A percentile compares a stretch with the other conserved stretches of the same genome.
Conservation (phyloP, 495 filamentous ascomycete genomes). For the Tricharina praecox region DNA sequence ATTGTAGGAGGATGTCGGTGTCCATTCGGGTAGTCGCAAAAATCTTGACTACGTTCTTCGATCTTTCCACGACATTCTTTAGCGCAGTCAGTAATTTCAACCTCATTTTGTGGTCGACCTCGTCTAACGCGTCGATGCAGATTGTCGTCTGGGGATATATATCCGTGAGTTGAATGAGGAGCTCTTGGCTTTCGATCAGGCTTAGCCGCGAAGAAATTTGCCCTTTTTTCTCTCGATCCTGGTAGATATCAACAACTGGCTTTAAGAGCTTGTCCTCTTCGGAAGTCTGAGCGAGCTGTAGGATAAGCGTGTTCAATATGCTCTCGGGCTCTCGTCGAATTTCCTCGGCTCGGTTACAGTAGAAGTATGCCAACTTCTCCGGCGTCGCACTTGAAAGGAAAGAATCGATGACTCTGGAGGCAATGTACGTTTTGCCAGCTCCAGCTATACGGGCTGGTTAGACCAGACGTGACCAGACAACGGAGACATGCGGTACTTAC, state of each 20-base stretch:
- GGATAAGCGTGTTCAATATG: constrained; percentile 8
- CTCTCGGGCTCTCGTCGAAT: constrained; percentile 2
- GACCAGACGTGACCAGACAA: constrained; percentile 1
- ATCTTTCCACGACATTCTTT: constrained; percentile 1
- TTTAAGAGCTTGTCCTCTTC: background rate
- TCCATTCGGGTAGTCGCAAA: constrained; percentile 19
- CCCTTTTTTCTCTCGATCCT: background rate
- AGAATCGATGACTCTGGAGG: constrained; percentile 5
- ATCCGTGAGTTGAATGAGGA: constrained; percentile 6
- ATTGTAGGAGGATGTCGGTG: constrained; percentile 9
- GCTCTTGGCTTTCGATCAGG: constrained; percentile 1
- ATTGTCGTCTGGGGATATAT: constrained; percentile 10
- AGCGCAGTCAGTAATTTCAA: constrained; percentile 7
- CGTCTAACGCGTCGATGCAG: constrained; percentile 18
- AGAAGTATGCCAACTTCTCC: constrained; percentile 14
- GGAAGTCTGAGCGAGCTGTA: constrained; percentile 9
- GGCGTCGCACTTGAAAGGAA: background rate
- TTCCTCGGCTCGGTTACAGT: constrained; percentile 11
- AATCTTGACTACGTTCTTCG: constrained; percentile 12
- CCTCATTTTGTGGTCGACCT: constrained; percentile 7
- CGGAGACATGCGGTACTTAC: background rate
- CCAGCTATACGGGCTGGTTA: constrained; percentile 4
- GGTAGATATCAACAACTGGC: constrained; percentile 5
- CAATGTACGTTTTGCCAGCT: constrained; percentile 15
- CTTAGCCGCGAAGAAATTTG: background rate